Evolutionary conservation across 768 basidiomycete genomes (phyloP).

Genomic region (Agaricus subrufescens): DNA sequence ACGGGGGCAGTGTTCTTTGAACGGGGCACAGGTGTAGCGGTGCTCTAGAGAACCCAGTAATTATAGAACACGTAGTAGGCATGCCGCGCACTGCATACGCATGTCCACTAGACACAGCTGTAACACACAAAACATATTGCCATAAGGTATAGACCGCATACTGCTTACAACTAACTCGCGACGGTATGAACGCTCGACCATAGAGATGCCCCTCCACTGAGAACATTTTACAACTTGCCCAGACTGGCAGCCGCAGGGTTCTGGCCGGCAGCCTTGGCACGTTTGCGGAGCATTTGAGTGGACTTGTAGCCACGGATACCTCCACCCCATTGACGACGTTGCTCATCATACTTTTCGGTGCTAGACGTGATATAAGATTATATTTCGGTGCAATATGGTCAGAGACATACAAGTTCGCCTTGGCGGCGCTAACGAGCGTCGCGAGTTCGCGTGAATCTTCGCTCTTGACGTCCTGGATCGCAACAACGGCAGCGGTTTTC

Average conservation of each 20-base stretch:
- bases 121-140: conserved; percentile 2
- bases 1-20: conserved; percentile 63
- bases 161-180: neutral
- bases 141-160: conserved; percentile 1
- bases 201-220: neutral
- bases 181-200: neutral
- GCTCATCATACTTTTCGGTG: conserved; percentile 91
- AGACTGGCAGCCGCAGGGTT: conserved; percentile 48
- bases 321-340: conserved; percentile 92
- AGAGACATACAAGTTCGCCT: conserved; percentile 89
- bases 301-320: conserved; percentile 95
- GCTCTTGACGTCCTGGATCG: conserved; percentile 89
- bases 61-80: conserved; percentile 6
- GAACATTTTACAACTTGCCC: conserved; percentile 58
- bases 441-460: conserved; percentile 94
- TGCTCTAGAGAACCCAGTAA: conserved; percentile 36
- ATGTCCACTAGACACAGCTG: conserved; percentile 2
- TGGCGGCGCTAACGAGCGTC: conserved; percentile 87
- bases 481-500: conserved; percentile 92
- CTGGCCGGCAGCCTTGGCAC: conserved; percentile 87
- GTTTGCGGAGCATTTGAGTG: conserved; percentile 87
- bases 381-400: neutral
- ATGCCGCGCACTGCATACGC: neutral
- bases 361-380: conserved; percentile 28
- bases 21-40: conserved; percentile 62